Conservation (phyloP, 345 rosid genomes). For the Populus pruinosa region DNA sequence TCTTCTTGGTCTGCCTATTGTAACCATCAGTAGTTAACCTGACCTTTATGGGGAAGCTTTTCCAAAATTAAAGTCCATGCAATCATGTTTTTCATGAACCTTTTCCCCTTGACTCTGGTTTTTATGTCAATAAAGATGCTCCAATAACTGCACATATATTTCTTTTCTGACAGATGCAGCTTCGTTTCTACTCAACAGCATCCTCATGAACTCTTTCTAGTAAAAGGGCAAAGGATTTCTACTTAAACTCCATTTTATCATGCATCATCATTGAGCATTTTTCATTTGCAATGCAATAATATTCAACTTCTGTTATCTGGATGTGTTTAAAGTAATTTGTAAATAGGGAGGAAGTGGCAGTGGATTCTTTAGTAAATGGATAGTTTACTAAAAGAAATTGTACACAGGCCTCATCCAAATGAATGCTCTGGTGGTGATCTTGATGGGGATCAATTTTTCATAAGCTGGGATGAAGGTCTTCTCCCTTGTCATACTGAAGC, state of each 20-base stretch:
- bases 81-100: too few species aligned
- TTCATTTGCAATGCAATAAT: background rate
- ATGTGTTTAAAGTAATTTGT: background rate
- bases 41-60: too few species aligned
- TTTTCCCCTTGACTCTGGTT: too few species aligned
- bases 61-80: too few species aligned
- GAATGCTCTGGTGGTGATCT: slow-evolving; percentile 99
- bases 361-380: background rate
- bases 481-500: slow-evolving; percentile 61
- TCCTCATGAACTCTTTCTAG: background rate
- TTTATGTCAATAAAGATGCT: too few species aligned
- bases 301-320: background rate
- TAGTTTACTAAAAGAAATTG: slow-evolving; percentile 1
- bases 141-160: too few species aligned
- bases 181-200: too few species aligned
- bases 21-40: too few species aligned
- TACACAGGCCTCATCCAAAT: slow-evolving; percentile 88
- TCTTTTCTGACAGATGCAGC: too few species aligned
- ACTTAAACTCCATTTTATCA: background rate
- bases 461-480: slow-evolving; percentile 83
- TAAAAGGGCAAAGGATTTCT: background rate
- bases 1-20: too few species aligned
- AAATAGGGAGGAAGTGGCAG: background rate
- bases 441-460: slow-evolving; percentile 85
- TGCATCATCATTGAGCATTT: background rate